Evolutionary conservation across 169 alveolate species (phyloP).

Genomic region (Eimeria necatrix): DNA sequence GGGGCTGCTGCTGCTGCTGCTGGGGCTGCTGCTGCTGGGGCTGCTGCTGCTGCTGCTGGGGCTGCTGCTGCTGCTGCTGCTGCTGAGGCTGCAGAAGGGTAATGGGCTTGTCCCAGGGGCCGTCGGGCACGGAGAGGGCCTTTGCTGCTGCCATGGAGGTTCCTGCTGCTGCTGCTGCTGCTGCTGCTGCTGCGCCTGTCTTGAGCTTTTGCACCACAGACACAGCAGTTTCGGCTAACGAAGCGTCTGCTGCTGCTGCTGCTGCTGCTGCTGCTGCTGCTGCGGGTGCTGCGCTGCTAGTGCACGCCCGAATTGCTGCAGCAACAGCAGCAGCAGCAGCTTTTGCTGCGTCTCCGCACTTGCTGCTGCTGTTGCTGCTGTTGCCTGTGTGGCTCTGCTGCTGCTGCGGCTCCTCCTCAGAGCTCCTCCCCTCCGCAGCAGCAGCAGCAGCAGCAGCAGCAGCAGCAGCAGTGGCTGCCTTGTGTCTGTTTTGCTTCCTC

Average conservation of each 20-base stretch:
- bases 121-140: background rate
- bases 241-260: background rate
- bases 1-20: too few species aligned
- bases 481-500: background rate
- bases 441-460: background rate
- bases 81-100: too few species aligned
- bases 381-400: background rate
- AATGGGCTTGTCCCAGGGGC: background rate
- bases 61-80: too few species aligned
- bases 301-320: background rate
- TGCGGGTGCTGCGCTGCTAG: background rate
- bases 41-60: too few species aligned
- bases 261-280: background rate
- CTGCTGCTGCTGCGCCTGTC: background rate
- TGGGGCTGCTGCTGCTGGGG: too few species aligned
- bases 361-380: background rate
- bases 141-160: background rate
- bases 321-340: background rate
- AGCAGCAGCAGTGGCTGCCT: slow-evolving; percentile 35
- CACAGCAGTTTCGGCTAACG: background rate
- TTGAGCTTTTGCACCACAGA: background rate
- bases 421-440: too few species aligned
- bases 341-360: background rate
- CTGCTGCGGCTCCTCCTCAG: background rate
- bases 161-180: background rate